A percentile compares a stretch with the other conserved stretches of the same genome.
Conservation (phyloP, 345 rosid species). For the Lepidium didymum region DNA sequence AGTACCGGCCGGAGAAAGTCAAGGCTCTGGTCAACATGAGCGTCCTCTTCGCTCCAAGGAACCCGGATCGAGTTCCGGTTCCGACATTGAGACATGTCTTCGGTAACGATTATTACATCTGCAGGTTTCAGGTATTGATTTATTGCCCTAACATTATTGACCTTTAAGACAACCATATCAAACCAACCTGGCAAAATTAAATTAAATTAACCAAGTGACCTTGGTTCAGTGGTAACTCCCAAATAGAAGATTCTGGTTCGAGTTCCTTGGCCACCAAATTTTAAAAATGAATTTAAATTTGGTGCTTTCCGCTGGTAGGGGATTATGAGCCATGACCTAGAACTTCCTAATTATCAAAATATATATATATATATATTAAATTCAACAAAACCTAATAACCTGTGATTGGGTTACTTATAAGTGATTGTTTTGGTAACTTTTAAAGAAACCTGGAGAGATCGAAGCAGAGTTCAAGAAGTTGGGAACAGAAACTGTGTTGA, state of each 20-base stretch:
- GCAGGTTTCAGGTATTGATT: constrained; percentile 64
- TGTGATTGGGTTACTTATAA: not conserved
- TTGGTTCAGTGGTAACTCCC: too few species aligned
- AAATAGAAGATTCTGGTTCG: too few species aligned
- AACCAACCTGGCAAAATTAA: not conserved
- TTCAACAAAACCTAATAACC: too few species aligned
- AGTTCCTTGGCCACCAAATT: too few species aligned
- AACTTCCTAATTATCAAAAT: too few species aligned
- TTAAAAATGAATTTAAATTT: too few species aligned
- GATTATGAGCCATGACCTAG: too few species aligned
- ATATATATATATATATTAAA: too few species aligned
- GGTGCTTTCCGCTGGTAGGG: too few species aligned
- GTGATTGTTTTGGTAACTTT: not conserved
- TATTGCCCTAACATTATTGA: not conserved
- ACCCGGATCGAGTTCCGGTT: constrained; percentile 46
- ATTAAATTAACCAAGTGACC: not conserved
- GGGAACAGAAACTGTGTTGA: constrained; percentile 44
- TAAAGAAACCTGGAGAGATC: constrained; percentile 56
- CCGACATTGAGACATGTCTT: constrained; percentile 32
- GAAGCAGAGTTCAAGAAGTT: constrained; percentile 47
- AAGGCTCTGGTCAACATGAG: constrained; percentile 57
- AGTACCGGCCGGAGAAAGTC: constrained; percentile 55
- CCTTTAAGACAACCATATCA: not conserved
- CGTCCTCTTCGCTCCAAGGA: constrained; percentile 43
- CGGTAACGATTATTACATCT: constrained; percentile 72